Percentiles rank a stretch among this genome's conserved stretches.
phyloP scores from a whole-genome alignment of 2,329 filamentous ascomycete species.

The Bipolaris sorokiniana region DNA sequence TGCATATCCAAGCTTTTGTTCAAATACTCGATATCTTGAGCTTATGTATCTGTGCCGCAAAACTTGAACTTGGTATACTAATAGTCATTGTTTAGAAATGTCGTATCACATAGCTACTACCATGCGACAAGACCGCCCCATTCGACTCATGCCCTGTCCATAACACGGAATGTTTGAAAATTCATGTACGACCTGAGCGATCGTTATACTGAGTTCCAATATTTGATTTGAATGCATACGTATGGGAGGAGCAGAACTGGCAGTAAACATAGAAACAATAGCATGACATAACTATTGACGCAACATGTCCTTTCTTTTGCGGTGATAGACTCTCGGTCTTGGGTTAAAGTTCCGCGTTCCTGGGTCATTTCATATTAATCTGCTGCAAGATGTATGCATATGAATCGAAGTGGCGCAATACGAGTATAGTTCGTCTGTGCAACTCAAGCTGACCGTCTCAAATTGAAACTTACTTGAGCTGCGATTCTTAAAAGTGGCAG shows the following conservation, averaged over 20 bases:
- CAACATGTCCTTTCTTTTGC: neutral
- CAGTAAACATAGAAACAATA: slow-evolving; percentile 2
- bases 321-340: neutral
- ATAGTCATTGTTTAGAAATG: slow-evolving; percentile 1
- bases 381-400: neutral
- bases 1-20: neutral
- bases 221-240: neutral
- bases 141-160: neutral
- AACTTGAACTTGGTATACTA: neutral
- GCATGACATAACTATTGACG: neutral
- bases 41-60: neutral
- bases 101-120: neutral
- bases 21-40: neutral
- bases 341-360: neutral
- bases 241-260: neutral
- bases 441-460: neutral
- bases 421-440: neutral
- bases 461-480: neutral
- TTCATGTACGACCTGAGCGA: neutral
- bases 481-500: too few relatives aligned
- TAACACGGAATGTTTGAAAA: neutral
- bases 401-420: neutral
- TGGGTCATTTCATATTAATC: neutral
- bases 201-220: neutral
- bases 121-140: slow-evolving; percentile 5